These are phyloP conservation scores for Colletotrichum gloeosporioides DNA, from an alignment of 2,329 filamentous ascomycete species.

Conservation along the genomic window DNA sequence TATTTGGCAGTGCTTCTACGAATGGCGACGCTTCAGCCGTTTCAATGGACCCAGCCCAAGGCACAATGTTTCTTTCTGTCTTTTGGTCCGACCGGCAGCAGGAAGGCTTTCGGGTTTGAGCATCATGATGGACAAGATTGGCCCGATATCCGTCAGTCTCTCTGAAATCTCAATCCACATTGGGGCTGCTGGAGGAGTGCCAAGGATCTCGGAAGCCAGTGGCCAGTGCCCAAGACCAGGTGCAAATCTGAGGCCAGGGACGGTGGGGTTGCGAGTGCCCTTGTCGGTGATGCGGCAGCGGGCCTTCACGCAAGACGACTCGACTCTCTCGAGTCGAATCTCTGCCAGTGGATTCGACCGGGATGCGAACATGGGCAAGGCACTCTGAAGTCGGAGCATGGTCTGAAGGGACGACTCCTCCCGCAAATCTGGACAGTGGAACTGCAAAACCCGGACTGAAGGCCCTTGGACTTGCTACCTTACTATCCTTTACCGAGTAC, in stretches of 20 bases:
- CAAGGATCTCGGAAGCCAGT: slow-evolving; percentile 9
- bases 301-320: neutral
- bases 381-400: neutral
- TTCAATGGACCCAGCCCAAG: neutral
- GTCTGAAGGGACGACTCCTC: neutral
- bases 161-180: neutral
- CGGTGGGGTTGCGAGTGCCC: neutral
- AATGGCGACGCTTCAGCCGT: neutral
- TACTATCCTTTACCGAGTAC: neutral
- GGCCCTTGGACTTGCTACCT: neutral
- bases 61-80: neutral
- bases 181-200: neutral
- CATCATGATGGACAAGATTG: neutral
- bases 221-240: slow-evolving; percentile 9
- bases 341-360: neutral
- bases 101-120: neutral
- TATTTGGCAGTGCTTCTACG: neutral
- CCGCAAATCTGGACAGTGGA: neutral
- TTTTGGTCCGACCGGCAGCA: neutral
- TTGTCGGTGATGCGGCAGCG: neutral
- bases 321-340: neutral
- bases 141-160: neutral
- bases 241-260: neutral
- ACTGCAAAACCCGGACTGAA: neutral
- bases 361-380: neutral